These are phyloP conservation scores for Erysimum cheiri DNA, from an alignment of 441 rosid species.

Conservation along the genomic window DNA sequence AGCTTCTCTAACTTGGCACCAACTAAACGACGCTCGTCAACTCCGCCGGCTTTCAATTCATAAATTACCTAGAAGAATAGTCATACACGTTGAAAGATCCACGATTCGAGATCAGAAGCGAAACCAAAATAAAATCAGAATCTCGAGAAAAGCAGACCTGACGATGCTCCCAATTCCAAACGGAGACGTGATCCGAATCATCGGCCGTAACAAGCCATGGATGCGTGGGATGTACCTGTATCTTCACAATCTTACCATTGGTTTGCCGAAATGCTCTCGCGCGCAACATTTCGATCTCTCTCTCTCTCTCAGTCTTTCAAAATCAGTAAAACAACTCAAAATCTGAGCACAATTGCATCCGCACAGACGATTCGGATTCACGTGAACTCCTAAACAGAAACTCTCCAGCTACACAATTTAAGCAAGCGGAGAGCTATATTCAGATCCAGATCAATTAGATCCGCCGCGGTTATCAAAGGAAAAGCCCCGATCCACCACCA, in stretches of 20 bases:
- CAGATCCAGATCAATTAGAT: conserved; percentile 38
- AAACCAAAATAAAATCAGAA: conserved; percentile 1
- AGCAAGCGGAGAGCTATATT: background rate
- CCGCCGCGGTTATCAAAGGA: conserved; percentile 20
- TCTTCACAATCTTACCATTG: conserved; percentile 80
- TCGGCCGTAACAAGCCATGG: conserved; percentile 96
- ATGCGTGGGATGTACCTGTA: conserved; percentile 93
- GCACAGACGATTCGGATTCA: conserved; percentile 25
- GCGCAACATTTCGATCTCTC: conserved; percentile 60
- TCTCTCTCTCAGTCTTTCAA: background rate
- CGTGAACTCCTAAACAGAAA: conserved; percentile 7
- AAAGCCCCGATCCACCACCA: conserved; percentile 19
- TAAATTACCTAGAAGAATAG: conserved; percentile 62
- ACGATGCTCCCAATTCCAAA: conserved; percentile 99
- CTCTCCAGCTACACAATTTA: conserved; percentile 4
- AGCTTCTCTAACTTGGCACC: conserved; percentile 99
- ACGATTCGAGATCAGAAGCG: conserved; percentile 18
- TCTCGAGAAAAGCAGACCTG: conserved; percentile 51
- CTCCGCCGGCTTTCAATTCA: conserved; percentile 96
- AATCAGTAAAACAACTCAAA: conserved; percentile 31
- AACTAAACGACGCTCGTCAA: conserved; percentile 94
- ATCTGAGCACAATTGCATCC: conserved; percentile 28
- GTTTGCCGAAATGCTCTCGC: conserved; percentile 82
- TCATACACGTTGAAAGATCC: conserved; percentile 1
- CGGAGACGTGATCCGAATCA: conserved; percentile 86